These are phyloP conservation scores for Aspergillus clavatus DNA, from an alignment of 2,329 filamentous ascomycete species.

Conservation along the genomic window DNA sequence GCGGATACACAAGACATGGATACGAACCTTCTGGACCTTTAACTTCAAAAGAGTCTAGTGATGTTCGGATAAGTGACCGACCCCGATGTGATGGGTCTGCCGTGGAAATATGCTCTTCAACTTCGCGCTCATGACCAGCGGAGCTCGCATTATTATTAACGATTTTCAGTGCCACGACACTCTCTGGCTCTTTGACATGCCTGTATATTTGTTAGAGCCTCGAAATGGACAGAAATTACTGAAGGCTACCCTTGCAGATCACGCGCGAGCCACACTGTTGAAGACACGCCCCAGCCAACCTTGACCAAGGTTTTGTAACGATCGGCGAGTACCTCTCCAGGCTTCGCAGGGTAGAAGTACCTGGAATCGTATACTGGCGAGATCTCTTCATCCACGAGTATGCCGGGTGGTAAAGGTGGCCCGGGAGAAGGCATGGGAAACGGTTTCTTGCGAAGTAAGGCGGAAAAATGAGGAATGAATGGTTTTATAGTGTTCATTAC, in stretches of 20 bases:
- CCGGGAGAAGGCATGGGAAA: constrained; percentile 22
- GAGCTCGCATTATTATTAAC: constrained; percentile 21
- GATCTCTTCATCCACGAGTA: constrained; percentile 38
- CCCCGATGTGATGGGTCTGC: constrained; percentile 32
- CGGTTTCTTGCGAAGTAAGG: constrained; percentile 23
- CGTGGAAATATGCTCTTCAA: constrained; percentile 31
- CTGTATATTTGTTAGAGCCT: constrained; percentile 18
- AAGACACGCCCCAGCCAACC: constrained; percentile 40
- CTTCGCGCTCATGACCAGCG: constrained; percentile 26
- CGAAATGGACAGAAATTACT: background rate
- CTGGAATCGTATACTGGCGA: constrained; percentile 33
- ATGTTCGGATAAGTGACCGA: constrained; percentile 30
- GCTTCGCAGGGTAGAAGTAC: constrained; percentile 37
- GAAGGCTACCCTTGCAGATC: constrained; percentile 25
- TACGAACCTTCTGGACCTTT: constrained; percentile 27
- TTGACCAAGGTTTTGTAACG: constrained; percentile 39
- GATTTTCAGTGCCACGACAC: constrained; percentile 27
- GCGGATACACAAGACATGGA: constrained; percentile 36
- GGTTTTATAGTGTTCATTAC: constrained; percentile 21
- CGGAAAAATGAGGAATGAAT: constrained; percentile 14
- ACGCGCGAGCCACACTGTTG: constrained; percentile 43
- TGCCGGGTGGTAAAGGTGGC: constrained; percentile 18
- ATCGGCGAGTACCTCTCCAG: constrained; percentile 36
- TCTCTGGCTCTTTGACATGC: constrained; percentile 23
- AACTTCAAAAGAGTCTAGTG: constrained; percentile 33